Conservation (phyloP, 2,329 filamentous ascomycete species). For the Chalaropsis thielavioides region DNA sequence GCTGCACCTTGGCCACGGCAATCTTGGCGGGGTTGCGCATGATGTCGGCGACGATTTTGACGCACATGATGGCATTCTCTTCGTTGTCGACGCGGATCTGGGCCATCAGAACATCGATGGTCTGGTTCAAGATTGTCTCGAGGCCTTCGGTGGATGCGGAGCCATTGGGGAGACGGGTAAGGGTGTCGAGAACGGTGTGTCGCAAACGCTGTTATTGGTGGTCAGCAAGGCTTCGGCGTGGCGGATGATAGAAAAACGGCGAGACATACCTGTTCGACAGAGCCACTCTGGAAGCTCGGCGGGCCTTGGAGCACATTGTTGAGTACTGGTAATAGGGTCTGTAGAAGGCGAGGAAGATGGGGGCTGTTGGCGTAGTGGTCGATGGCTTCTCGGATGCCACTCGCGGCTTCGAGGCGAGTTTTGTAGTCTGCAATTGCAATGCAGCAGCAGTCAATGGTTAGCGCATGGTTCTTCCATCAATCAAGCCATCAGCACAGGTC, state of each 20-base stretch:
- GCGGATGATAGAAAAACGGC: neutral
- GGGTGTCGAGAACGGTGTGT: constrained; percentile 84
- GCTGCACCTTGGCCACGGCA: constrained; percentile 64
- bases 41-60: constrained; percentile 96
- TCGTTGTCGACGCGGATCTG: constrained; percentile 89
- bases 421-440: constrained; percentile 30
- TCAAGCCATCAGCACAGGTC: neutral
- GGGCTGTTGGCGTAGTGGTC: constrained; percentile 71
- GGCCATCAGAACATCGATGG: constrained; percentile 79
- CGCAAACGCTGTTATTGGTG: constrained; percentile 54
- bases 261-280: constrained; percentile 62
- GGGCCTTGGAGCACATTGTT: constrained; percentile 69
- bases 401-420: constrained; percentile 66
- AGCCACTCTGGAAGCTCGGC: constrained; percentile 82
- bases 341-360: constrained; percentile 67
- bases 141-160: constrained; percentile 62
- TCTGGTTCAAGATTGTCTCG: constrained; percentile 75
- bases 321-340: constrained; percentile 81
- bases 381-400: constrained; percentile 77
- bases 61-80: constrained; percentile 94
- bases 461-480: neutral
- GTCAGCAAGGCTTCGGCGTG: constrained; percentile 18
- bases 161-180: constrained; percentile 67
- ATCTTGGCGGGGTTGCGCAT: constrained; percentile 83
- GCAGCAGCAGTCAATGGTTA: neutral